These are phyloP conservation scores for Aspergillus carlsbadensis DNA, from an alignment of 495 filamentous ascomycete genomes.

Conservation along the genomic window DNA sequence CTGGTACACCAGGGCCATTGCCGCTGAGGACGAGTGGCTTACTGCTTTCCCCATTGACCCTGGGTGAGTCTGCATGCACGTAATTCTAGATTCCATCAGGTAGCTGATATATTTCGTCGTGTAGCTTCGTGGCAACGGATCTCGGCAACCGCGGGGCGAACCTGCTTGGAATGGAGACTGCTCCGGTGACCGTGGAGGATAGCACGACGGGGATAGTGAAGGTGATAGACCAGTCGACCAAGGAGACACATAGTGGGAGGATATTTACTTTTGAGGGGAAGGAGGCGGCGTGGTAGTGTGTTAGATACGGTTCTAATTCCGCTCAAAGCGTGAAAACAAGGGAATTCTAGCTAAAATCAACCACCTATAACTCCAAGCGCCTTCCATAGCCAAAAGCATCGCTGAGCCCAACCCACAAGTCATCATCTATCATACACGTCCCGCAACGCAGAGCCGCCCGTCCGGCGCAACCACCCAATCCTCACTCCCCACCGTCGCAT, in stretches of 20 bases:
- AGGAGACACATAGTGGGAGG: constrained; percentile 40
- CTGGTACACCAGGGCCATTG: constrained; percentile 37
- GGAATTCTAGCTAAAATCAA: too few species aligned
- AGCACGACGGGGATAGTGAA: constrained; percentile 35
- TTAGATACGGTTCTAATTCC: too few species aligned
- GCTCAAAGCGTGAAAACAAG: too few species aligned
- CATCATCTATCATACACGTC: too few species aligned
- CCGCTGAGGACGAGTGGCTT: constrained; percentile 38
- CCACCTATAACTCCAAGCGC: too few species aligned
- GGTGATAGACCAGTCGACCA: constrained; percentile 28
- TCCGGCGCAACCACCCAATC: background rate
- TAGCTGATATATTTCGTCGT: too few species aligned
- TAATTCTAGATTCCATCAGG: too few species aligned
- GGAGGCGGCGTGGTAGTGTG: constrained; percentile 19
- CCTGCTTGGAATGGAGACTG: constrained; percentile 32
- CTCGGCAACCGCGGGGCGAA: constrained; percentile 42
- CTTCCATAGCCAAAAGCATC: too few species aligned
- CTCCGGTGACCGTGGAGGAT: constrained; percentile 32
- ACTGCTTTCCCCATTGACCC: constrained; percentile 32
- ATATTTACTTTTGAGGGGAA: constrained; percentile 21
- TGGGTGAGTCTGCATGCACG: too few species aligned
- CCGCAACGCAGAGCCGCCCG: background rate
- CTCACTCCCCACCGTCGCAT: constrained; percentile 46
- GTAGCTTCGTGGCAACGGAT: constrained; percentile 45
- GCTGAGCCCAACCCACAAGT: too few species aligned